Evolutionary conservation across 1,284 basidiomycete genomes (phyloP), one percentile per base, ranked within the genome.

Genomic region (Psilocybe mexicana): DNA sequence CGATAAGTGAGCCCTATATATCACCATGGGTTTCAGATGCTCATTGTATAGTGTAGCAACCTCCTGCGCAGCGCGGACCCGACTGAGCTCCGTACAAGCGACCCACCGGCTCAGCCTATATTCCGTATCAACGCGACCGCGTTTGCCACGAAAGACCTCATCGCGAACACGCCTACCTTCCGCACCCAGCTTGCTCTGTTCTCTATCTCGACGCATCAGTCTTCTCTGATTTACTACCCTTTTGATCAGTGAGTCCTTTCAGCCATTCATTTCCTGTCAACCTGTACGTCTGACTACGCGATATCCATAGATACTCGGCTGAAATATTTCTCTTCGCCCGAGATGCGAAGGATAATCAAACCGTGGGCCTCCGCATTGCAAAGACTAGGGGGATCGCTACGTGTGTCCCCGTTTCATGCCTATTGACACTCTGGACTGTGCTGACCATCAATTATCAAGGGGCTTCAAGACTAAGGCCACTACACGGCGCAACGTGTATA

Each of bases 291-390:
- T 40, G 6, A 40, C 6, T 8, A 6, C 33, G 12, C 36, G 6
- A 11, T 36, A 10, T 11, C 25, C n/a, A 7, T 26, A 69, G 65
- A 18, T 68, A 69, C 28, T 60, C 64, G 1, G 54, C 67, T 1
- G 64, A 69, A 44, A 62, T 66, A 8, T 62, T 62, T 18, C 57
- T 66, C n/a, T 67, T 64, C 23, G 67, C 67, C 1, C 57, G 57
- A 43, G 68, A 69, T 30, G 48, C 49, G 5, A 42, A 44, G 43
- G 62, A 64, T 0, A 63, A 63, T 35, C 45, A 51, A 2, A 57
- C 61, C 2, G 52, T 69, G 14, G 67, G 66, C 4, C 40, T 68
- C 8, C 44, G 28, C 23, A 51, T 69, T 18, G 52, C 51, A 18
- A 48, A 35, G 24, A 64, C 66, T 7, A 52, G 66, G 11, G 68